phyloP scores from a whole-genome alignment of 352 stramenopile genomes.

The Phytophthora litchii region DNA sequence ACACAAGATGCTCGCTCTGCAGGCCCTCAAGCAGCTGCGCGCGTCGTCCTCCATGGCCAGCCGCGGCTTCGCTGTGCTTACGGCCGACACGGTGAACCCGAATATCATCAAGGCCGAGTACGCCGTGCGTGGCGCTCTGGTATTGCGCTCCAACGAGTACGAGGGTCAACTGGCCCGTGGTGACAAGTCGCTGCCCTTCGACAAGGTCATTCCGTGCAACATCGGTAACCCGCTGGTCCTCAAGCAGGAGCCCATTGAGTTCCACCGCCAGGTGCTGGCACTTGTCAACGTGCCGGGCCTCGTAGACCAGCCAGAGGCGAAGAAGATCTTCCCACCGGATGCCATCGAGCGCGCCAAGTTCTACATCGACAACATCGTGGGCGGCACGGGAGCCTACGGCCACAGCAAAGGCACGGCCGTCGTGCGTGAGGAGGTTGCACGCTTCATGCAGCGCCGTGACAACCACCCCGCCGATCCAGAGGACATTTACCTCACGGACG shows the following conservation, averaged over 20 bases:
- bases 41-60: constrained; percentile 14
- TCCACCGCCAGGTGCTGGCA: constrained; percentile 92
- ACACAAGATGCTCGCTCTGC: constrained; percentile 39
- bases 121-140: constrained; percentile 88
- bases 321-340: constrained; percentile 86
- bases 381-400: constrained; percentile 92
- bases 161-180: constrained; percentile 65
- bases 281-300: constrained; percentile 90
- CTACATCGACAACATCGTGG: constrained; percentile 88
- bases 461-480: constrained; percentile 92
- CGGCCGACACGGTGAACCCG: constrained; percentile 78
- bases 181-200: constrained; percentile 79
- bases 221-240: constrained; percentile 98
- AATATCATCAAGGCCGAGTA: constrained; percentile 86
- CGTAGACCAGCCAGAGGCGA: constrained; percentile 79
- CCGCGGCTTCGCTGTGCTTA: constrained; percentile 75
- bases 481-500: constrained; percentile 98
- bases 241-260: constrained; percentile 94
- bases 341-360: constrained; percentile 87
- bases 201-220: constrained; percentile 97
- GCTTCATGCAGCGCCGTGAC: constrained; percentile 90
- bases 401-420: constrained; percentile 90
- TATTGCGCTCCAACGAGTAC: constrained; percentile 83
- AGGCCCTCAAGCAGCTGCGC: constrained; percentile 37
- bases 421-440: constrained; percentile 91